Base-by-base conservation (phyloP, 805 yeast species). In the Saccharomyces kudriavzevii region DNA sequence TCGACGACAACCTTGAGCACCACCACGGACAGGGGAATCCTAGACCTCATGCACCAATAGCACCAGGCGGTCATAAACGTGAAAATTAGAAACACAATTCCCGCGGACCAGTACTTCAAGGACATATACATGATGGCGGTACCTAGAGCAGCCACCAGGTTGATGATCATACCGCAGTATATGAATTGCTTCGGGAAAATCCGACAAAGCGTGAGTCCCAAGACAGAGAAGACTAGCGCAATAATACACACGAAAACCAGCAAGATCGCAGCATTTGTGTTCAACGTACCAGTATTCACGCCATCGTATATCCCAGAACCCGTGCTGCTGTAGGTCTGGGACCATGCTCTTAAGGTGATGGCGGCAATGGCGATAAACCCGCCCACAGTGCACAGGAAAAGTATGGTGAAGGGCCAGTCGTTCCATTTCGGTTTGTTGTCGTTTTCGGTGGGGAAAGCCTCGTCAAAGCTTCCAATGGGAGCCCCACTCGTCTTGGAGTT, bases 1-100 rank as follows among this genome's bases (percentile, higher is more conserved):
- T 84, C 88, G 59, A 91, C 84, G n/a, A 87, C 81, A 22, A 83
- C 80, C 54, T 80, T 78, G 57, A 89, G 70, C 43, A 86, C 83
- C 14, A 85, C 77, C 4, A 89, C 86, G 52, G 89, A 83, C 60
- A 85, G 79, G 4, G 92, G 91, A 53, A 87, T 87, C 60, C 94
- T 74, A 6, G 70, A 65, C 58, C 94, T 76, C 74, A 86, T 80
- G 5, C 79, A 69, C 88, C 89, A 87, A 70, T 84, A 89, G 64
- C 84, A 79, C 75, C 79, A 82, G 6, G 87, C 88, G 25, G 84
- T 77, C 51, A 85, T 68, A 2, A 78, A 64, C 0, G 90, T 77
- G 67, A 87, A 86, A 1, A 84, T 76, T 57, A 86, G 70, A 58
- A 84, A 85, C 40, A 85, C 89, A 56, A 87, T 74, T 2, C 89